Evolutionary conservation across 139 green algal species (phyloP), one percentile per base, ranked within the genome.

Genomic region (Chlorella sp.): DNA sequence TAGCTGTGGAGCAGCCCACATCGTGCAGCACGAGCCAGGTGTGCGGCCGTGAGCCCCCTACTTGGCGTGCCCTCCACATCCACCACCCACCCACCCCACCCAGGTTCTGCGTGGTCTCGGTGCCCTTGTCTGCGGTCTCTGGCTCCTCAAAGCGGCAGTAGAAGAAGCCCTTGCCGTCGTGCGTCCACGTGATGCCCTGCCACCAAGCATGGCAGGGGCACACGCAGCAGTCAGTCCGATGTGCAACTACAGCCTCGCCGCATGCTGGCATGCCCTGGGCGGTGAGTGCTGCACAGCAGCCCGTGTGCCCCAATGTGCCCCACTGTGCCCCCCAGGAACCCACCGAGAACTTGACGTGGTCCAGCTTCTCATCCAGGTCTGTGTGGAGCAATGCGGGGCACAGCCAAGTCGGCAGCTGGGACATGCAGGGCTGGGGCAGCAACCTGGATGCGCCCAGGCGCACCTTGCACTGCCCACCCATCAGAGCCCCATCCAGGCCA

Each of bases 281-380:
- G 8, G 46, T 54, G 46, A 54, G 7, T 17, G 46, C 46, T 11
- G 46, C 46, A 54, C 8, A 11, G 46, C 46, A 54, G 46, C 8
- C 46, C 46, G 8, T 7, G 7, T n/a, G n/a, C n/a, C n/a, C n/a
- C n/a, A n/a, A n/a, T n/a, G n/a, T n/a, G n/a, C n/a, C n/a, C n/a
- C n/a, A n/a, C n/a, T n/a, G n/a, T n/a, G n/a, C n/a, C n/a, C n/a
- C n/a, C n/a, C n/a, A n/a, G n/a, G 13, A 24, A 46, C 65, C 1
- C 65, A 73, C 67, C 67, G 43, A 78, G 20, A 96, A 97, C 88
- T 98, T 99, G 67, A 98, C 94, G 73, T 94, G 77, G 73, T 94
- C 72, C 67, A 99, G 89, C 79, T 91, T 76, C 87, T 99, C 96
- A 13, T 87, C 28, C 81, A 97, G 78, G 19, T 91, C 75, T 83